A percentile compares a stretch with the other conserved stretches of the same genome.
phyloP scores from a whole-genome alignment of 768 basidiomycete genomes.

The Boletus barrowsii region DNA sequence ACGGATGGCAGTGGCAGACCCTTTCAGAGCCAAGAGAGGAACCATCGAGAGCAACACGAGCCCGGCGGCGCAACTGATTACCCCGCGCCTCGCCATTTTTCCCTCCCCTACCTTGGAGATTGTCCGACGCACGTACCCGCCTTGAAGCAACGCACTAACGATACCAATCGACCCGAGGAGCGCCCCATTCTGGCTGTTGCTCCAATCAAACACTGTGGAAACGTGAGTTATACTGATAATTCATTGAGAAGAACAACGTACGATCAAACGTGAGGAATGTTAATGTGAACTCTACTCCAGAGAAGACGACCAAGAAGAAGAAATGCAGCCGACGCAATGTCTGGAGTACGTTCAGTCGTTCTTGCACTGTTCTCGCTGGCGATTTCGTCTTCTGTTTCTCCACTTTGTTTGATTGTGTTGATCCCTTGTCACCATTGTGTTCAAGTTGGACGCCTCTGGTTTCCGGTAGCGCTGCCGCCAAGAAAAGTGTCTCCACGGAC shows the following conservation, averaged over 20 bases:
- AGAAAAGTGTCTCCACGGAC: conserved; percentile 73
- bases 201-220: conserved; percentile 80
- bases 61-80: conserved; percentile 66
- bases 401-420: conserved; percentile 15
- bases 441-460: conserved; percentile 65
- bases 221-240: not conserved
- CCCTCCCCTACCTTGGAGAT: conserved; percentile 75
- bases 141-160: conserved; percentile 85
- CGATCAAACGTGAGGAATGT: conserved; percentile 92
- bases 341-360: conserved; percentile 56
- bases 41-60: conserved; percentile 71
- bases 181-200: conserved; percentile 81
- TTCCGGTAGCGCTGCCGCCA: conserved; percentile 77
- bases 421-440: conserved; percentile 12
- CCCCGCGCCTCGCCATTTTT: conserved; percentile 79
- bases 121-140: conserved; percentile 87
- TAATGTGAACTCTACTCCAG: conserved; percentile 94
- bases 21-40: conserved; percentile 49
- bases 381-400: conserved; percentile 18
- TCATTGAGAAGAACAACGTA: conserved; percentile 37
- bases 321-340: conserved; percentile 71
- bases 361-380: conserved; percentile 30
- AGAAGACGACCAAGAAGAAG: conserved; percentile 85
- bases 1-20: conserved; percentile 44
- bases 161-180: conserved; percentile 88